Conservation (phyloP, 1,284 basidiomycete species). For the Cutaneotrichosporon mucoides region DNA sequence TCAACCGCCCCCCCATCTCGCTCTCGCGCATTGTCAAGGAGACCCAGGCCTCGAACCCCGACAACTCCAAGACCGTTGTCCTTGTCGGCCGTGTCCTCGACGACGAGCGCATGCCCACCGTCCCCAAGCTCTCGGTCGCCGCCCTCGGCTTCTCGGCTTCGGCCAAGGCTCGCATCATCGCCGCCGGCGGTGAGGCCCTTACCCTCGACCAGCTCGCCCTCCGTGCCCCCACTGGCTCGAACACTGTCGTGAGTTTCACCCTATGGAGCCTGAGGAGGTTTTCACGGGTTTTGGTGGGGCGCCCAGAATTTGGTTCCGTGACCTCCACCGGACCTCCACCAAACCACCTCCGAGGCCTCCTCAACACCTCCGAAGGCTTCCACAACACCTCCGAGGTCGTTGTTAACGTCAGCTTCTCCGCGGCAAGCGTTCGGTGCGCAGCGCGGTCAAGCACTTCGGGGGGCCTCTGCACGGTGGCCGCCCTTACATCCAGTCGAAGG, state of each 20-base stretch:
- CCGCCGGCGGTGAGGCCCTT: slow-evolving; percentile 89
- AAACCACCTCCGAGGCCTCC: too few relatives aligned
- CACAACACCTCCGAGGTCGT: too few relatives aligned
- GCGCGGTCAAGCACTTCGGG: slow-evolving; percentile 95
- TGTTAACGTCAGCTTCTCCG: slow-evolving; percentile 20
- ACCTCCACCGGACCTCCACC: too few relatives aligned
- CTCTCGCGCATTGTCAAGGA: slow-evolving; percentile 84
- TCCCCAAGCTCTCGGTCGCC: slow-evolving; percentile 91
- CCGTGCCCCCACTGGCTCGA: slow-evolving; percentile 87
- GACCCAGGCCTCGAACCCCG: slow-evolving; percentile 65
- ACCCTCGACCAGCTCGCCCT: slow-evolving; percentile 97
- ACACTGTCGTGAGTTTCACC: slow-evolving; percentile 61
- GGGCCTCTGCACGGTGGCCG: slow-evolving; percentile 46
- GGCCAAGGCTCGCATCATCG: slow-evolving; percentile 90
- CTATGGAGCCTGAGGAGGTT: too few relatives aligned
- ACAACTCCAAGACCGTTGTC: slow-evolving; percentile 75
- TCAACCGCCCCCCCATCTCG: slow-evolving; percentile 95
- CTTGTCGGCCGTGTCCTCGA: slow-evolving; percentile 91
- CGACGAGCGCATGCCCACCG: slow-evolving; percentile 79
- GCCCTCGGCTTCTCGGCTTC: slow-evolving; percentile 92
- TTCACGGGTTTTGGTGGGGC: too few relatives aligned
- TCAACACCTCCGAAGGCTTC: too few relatives aligned
- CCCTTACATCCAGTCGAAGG: slow-evolving; percentile 77
- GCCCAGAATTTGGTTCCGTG: too few relatives aligned
- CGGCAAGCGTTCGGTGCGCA: slow-evolving; percentile 87